Evolutionary conservation across 768 basidiomycete genomes (phyloP), one percentile per base, ranked within the genome.

Genomic region (Suillus hirtellus): DNA sequence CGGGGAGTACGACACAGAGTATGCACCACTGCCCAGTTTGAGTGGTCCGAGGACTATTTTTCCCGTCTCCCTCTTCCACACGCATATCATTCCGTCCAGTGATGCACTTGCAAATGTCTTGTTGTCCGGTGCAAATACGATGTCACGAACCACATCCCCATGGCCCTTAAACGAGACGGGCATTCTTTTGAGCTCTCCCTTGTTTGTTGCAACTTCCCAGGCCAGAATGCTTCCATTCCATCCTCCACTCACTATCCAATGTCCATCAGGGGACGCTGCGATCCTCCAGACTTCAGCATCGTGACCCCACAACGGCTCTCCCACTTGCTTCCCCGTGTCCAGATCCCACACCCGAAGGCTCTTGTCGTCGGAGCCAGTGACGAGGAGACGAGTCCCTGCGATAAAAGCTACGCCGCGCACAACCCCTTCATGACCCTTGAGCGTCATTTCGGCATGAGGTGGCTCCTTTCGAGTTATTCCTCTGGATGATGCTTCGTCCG

Each of bases 131-230:
- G 44, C 19, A 24, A 34, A 52, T 47, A 21, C 46, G 8, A 44
- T 10, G 4, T 5, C 2, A 7, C 0, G 0, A n/a, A 35, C 3
- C 2, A 1, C 0, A 7, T 1, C 0, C 34, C 1, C 2, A 2
- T 53, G 34, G 2, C 31, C 34, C 10, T 53, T 35, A 19, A 19
- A 35, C 5, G 31, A 37, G 4, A 19, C 2, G 1, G 21, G 31
- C 3, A 31, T 11, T 27, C 27, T 21, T 2, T 47, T 24, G 11
- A n/a, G 5, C 1, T 15, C 27, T 42, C 3, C 15, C 47, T 49
- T 15, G 12, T 49, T 24, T 15, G 24, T 27, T 1, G 47, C 14
- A 47, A 49, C 47, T 49, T 49, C 24, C 47, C 47, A 49, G 24
- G 27, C 24, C 24, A 49, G 24, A 3, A 49, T 49, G 14, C 47